Conservation (phyloP, 1,139 yeast species). For the Diutina scorzettiae region DNA sequence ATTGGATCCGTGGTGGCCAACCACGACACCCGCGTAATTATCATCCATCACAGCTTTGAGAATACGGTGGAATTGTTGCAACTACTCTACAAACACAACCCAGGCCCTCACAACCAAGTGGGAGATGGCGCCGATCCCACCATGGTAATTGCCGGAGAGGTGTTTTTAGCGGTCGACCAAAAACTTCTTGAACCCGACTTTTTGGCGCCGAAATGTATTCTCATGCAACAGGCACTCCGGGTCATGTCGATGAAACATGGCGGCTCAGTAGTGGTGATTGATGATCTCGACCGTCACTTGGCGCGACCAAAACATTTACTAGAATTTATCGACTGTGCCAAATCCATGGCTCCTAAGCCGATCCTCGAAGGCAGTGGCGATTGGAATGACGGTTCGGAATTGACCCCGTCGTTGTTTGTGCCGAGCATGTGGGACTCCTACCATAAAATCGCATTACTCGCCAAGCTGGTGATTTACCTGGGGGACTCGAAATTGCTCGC, state of each 20-base stretch:
- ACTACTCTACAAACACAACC: background rate
- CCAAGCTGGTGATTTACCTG: slow-evolving; percentile 5
- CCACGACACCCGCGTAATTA: background rate
- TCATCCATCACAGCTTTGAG: background rate
- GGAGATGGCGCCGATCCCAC: background rate
- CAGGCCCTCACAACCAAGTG: background rate
- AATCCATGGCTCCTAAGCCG: background rate
- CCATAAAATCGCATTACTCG: background rate
- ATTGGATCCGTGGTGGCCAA: background rate
- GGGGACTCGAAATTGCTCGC: background rate
- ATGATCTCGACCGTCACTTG: background rate
- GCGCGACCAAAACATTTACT: background rate
- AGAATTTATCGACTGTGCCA: background rate
- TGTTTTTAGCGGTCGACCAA: background rate
- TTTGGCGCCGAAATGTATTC: background rate
- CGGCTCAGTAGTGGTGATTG: background rate
- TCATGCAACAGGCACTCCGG: background rate
- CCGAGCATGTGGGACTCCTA: background rate
- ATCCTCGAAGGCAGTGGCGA: background rate
- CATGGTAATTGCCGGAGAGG: no score
- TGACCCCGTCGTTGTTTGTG: background rate
- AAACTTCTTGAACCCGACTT: background rate
- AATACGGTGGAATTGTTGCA: background rate
- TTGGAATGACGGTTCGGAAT: background rate
- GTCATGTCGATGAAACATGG: background rate